Evolutionary conservation across 1,284 basidiomycete species (phyloP).

Genomic region (Trichosporon coremiiforme): DNA sequence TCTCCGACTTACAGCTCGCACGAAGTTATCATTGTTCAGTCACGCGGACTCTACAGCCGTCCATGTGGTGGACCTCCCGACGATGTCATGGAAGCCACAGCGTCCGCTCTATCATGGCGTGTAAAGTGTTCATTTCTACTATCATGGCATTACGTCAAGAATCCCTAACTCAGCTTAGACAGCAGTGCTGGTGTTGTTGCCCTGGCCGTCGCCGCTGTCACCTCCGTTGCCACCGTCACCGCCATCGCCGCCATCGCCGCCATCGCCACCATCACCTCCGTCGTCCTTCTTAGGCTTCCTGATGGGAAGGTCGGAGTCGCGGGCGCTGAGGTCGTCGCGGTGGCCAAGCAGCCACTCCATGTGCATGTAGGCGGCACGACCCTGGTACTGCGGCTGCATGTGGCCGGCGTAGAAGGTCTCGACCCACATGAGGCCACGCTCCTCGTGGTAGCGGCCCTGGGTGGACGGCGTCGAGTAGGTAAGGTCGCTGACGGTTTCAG

Average conservation of each 20-base stretch:
- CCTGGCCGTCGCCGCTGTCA: not conserved
- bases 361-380: constrained; percentile 26
- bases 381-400: constrained; percentile 32
- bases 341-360: constrained; percentile 32
- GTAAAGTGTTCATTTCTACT: not conserved
- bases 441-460: constrained; percentile 31
- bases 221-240: not conserved
- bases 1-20: too few relatives aligned
- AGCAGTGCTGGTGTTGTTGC: not conserved
- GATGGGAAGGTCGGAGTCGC: not conserved
- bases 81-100: too few relatives aligned
- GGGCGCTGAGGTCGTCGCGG: constrained; percentile 23
- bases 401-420: constrained; percentile 34
- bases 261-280: not conserved
- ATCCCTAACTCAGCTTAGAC: not conserved
- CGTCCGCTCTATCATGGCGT: not conserved
- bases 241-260: not conserved
- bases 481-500: not conserved
- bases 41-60: too few relatives aligned
- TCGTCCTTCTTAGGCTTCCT: not conserved
- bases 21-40: too few relatives aligned
- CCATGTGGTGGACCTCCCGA: too few relatives aligned
- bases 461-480: not conserved
- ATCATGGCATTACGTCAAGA: not conserved
- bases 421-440: constrained; percentile 34